A percentile compares a stretch with the other conserved stretches of the same genome.
Conservation (phyloP, 1,139 yeast species). For the Yamadazyma oceani region DNA sequence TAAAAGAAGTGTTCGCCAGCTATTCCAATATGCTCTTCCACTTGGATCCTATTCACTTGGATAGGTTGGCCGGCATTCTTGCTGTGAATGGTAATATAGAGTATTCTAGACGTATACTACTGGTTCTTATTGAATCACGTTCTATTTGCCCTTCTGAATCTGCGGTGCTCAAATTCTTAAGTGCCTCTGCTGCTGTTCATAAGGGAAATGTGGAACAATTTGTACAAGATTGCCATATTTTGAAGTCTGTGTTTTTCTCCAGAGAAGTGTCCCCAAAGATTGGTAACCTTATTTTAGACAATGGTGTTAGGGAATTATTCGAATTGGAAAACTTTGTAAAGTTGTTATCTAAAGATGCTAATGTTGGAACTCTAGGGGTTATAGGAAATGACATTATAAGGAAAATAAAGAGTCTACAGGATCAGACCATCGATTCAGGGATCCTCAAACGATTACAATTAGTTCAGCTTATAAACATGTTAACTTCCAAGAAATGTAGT, state of each 20-base stretch:
- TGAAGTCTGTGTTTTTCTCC: constrained; percentile 35
- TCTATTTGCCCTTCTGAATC: constrained; percentile 26
- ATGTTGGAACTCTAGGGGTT: constrained; percentile 12
- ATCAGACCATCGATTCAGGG: constrained; percentile 1
- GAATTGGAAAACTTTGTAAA: constrained; percentile 36
- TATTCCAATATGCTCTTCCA: constrained; percentile 16
- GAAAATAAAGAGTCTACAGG: constrained; percentile 13
- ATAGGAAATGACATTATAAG: constrained; percentile 15
- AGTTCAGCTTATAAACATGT: neutral
- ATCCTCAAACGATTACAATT: neutral
- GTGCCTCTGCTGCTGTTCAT: constrained; percentile 11
- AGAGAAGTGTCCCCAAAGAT: constrained; percentile 19
- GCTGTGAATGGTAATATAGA: constrained; percentile 14
- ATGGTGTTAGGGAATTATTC: constrained; percentile 13
- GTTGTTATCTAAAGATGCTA: constrained; percentile 16
- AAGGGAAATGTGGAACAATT: constrained; percentile 9
- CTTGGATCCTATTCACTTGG: constrained; percentile 24
- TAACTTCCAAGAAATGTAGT: neutral
- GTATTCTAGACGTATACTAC: constrained; percentile 21
- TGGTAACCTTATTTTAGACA: constrained; percentile 24
- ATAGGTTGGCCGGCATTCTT: constrained; percentile 27
- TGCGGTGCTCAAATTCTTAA: constrained; percentile 25
- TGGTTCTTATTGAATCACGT: constrained; percentile 19
- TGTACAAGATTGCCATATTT: constrained; percentile 25
- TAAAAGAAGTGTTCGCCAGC: constrained; percentile 3